Percentiles rank a stretch among this genome's conserved stretches.
phyloP scores from a whole-genome alignment of 805 yeast genomes.

The Ogataea henricii region DNA sequence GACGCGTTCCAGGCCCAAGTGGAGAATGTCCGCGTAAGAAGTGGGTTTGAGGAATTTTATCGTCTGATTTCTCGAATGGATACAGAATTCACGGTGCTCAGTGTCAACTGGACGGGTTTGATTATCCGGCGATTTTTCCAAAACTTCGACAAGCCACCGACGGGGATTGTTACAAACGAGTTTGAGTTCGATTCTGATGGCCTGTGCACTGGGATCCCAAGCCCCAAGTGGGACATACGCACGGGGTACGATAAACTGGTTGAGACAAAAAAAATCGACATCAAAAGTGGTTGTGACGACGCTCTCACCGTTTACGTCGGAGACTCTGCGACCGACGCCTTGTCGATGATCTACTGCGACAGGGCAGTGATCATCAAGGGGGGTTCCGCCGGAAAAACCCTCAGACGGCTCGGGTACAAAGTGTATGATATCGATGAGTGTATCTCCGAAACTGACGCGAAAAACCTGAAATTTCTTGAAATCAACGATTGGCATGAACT shows the following conservation, averaged over 20 bases:
- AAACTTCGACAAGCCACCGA: conserved; percentile 11
- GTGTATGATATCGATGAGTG: conserved; percentile 23
- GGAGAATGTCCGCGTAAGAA: conserved; percentile 37
- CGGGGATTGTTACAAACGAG: conserved; percentile 50
- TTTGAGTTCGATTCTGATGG: conserved; percentile 39
- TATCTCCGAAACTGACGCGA: conserved; percentile 13
- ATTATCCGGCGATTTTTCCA: conserved; percentile 42
- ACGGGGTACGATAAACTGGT: conserved; percentile 57
- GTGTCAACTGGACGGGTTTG: conserved; percentile 63
- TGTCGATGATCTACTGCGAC: conserved; percentile 49
- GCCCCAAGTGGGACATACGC: conserved; percentile 36
- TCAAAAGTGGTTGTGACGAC: conserved; percentile 9
- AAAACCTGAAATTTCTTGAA: conserved; percentile 19
- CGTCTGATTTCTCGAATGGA: conserved; percentile 2
- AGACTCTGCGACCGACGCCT: conserved; percentile 61
- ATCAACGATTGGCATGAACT: conserved; percentile 24
- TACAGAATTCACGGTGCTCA: conserved; percentile 40
- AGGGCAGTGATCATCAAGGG: conserved; percentile 48
- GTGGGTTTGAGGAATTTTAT: conserved; percentile 41
- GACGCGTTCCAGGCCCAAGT: conserved; percentile 39
- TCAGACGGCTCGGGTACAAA: conserved; percentile 27
- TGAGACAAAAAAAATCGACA: conserved; percentile 17
- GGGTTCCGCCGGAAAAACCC: conserved; percentile 36
- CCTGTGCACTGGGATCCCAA: conserved; percentile 28
- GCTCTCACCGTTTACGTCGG: conserved; percentile 50